Percentiles rank a stretch among this genome's conserved stretches.
phyloP scores from a whole-genome alignment of 1,284 basidiomycete genomes.

The Cryptococcus depauperatus region DNA sequence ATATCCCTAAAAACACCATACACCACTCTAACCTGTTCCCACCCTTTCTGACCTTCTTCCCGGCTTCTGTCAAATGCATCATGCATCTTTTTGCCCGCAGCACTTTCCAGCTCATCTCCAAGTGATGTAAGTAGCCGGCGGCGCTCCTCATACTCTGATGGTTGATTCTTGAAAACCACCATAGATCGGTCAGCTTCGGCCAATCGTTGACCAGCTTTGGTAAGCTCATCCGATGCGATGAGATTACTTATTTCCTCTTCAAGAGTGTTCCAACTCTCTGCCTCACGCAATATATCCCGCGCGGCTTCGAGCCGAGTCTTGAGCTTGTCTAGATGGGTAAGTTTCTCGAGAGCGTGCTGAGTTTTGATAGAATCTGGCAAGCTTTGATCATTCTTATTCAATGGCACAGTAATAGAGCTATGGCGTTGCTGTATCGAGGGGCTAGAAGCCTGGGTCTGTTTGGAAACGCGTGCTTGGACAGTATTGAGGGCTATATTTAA shows the following conservation, averaged over 20 bases:
- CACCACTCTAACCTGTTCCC: constrained; percentile 49
- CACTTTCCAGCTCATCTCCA: constrained; percentile 87
- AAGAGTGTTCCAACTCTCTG: constrained; percentile 87
- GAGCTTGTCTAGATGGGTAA: constrained; percentile 70
- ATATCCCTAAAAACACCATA: constrained; percentile 81
- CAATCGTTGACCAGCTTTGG: constrained; percentile 77
- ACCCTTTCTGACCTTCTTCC: constrained; percentile 60
- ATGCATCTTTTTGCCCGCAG: constrained; percentile 73
- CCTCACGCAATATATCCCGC: constrained; percentile 75
- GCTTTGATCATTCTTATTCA: neutral
- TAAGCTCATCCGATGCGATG: constrained; percentile 57
- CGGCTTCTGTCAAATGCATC: too few relatives aligned
- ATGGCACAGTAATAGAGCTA: too few relatives aligned
- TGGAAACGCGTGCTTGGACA: constrained; percentile 50
- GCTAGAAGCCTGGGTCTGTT: constrained; percentile 17
- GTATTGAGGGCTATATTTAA: constrained; percentile 58
- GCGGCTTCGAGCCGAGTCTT: constrained; percentile 78
- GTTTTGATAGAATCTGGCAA: constrained; percentile 27
- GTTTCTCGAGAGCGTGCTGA: constrained; percentile 52
- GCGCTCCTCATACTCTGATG: constrained; percentile 72
- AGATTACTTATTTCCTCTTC: constrained; percentile 81
- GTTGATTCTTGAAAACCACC: constrained; percentile 78
- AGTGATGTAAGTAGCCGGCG: constrained; percentile 75
- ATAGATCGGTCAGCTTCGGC: constrained; percentile 78
- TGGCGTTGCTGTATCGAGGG: too few relatives aligned